Conservation (phyloP, 306 rosid genomes). For the Elaeagnus macrophylla region DNA sequence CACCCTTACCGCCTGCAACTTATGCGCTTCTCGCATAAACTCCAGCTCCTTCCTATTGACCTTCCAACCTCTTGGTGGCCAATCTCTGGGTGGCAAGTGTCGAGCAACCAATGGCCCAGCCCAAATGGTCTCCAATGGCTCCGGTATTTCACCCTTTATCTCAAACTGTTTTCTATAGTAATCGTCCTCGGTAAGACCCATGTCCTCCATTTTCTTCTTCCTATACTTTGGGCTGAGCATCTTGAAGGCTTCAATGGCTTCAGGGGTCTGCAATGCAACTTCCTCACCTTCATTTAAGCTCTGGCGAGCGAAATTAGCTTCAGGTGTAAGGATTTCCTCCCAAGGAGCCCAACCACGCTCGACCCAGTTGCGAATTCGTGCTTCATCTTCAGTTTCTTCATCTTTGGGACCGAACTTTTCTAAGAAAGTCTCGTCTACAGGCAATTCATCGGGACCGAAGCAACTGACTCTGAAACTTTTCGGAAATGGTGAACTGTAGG, state of each 20-base stretch:
- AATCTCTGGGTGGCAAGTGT: slow-evolving; percentile 76
- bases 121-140: slow-evolving; percentile 61
- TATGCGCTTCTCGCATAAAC: slow-evolving; percentile 74
- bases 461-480: slow-evolving; percentile 20
- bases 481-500: neutral
- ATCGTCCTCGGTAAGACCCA: slow-evolving; percentile 87
- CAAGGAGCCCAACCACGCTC: slow-evolving; percentile 99
- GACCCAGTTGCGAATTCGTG: slow-evolving; percentile 73
- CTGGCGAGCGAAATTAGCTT: slow-evolving; percentile 76
- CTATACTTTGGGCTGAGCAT: slow-evolving; percentile 71
- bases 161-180: slow-evolving; percentile 55
- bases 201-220: slow-evolving; percentile 58
- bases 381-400: slow-evolving; percentile 83
- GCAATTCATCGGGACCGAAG: slow-evolving; percentile 86
- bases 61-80: slow-evolving; percentile 96
- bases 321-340: slow-evolving; percentile 88
- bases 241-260: slow-evolving; percentile 85
- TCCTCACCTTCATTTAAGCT: slow-evolving; percentile 91
- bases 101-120: slow-evolving; percentile 48
- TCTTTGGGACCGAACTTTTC: slow-evolving; percentile 46
- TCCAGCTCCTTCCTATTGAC: slow-evolving; percentile 75
- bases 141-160: slow-evolving; percentile 68
- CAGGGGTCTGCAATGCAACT: slow-evolving; percentile 69
- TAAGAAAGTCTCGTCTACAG: slow-evolving; percentile 72
- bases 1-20: slow-evolving; percentile 50